A percentile compares a stretch with the other conserved stretches of the same genome.
Conservation (phyloP, 2,329 filamentous ascomycete species). For the Ramularia endophylla region DNA sequence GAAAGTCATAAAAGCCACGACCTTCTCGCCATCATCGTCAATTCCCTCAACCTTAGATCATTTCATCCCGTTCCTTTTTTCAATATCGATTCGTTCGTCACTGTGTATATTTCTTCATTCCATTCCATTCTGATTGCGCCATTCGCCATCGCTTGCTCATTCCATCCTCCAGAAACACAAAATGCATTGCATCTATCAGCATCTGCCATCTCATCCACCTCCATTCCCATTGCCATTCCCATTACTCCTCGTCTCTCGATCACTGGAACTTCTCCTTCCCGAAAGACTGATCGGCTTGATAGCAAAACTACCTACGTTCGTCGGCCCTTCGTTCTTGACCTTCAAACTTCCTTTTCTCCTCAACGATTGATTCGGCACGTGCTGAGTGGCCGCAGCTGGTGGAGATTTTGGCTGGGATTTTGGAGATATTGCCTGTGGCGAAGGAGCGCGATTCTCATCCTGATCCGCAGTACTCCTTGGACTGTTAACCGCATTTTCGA, state of each 20-base stretch:
- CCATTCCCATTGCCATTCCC: slow-evolving; percentile 10
- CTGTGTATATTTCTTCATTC: no score
- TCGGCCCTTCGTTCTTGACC: slow-evolving; percentile 37
- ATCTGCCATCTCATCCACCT: slow-evolving; percentile 2
- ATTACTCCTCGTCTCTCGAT: background rate
- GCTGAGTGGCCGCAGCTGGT: background rate
- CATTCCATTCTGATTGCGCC: no score
- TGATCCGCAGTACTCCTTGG: slow-evolving; percentile 10
- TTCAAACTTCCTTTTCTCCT: slow-evolving; percentile 40
- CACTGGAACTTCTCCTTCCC: slow-evolving; percentile 1
- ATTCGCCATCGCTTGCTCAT: no score
- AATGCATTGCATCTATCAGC: background rate
- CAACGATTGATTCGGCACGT: slow-evolving; percentile 24
- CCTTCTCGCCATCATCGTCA: no score
- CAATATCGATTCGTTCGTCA: no score
- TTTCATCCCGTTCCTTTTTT: no score
- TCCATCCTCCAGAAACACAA: no score
- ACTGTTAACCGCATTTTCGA: slow-evolving; percentile 4
- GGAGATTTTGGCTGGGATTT: slow-evolving; percentile 10
- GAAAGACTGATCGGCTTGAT: slow-evolving; percentile 21
- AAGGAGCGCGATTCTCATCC: slow-evolving; percentile 5
- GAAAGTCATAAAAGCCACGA: no score
- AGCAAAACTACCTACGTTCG: slow-evolving; percentile 21
- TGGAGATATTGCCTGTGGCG: background rate
- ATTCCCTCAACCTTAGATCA: no score